A percentile compares a stretch with the other conserved stretches of the same genome.
Evolutionary conservation across 352 stramenopile species (phyloP).

Genomic region (Globisporangium iwayamae): DNA sequence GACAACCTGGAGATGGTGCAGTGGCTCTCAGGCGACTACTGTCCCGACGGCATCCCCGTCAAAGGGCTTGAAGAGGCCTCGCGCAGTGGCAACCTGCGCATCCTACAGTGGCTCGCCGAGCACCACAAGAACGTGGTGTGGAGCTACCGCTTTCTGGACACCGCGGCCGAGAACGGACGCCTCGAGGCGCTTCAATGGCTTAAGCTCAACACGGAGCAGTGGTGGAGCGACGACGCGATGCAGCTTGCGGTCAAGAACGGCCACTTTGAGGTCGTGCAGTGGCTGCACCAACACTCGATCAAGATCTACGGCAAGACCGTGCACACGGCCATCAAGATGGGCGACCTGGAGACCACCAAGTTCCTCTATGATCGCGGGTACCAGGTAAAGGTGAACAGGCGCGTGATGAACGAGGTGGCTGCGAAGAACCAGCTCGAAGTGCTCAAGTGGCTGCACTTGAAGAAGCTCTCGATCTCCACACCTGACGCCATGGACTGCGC

Average conservation of each 20-base stretch:
- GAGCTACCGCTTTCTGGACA: conserved; percentile 13
- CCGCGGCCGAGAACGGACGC: conserved; percentile 2
- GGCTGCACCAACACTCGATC: conserved; percentile 17
- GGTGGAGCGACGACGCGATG: conserved; percentile 17
- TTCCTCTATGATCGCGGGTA: conserved; percentile 14
- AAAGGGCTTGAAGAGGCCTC: conserved; percentile 9
- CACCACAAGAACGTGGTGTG: conserved; percentile 13
- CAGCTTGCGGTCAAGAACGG: conserved; percentile 13
- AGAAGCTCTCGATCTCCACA: conserved; percentile 12
- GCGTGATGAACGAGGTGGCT: conserved; percentile 17
- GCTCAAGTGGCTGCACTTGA: conserved; percentile 12
- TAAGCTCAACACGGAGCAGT: conserved; percentile 10
- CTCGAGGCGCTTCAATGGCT: conserved; percentile 13
- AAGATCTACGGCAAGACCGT: conserved; percentile 16
- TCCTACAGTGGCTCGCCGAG: conserved; percentile 8
- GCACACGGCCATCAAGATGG: conserved; percentile 13
- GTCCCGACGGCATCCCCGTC: conserved; percentile 2
- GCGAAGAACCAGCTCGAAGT: conserved; percentile 11
- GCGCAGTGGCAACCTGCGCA: conserved; percentile 6
- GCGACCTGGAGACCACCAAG: conserved; percentile 11
- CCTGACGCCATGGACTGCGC: conserved; percentile 15
- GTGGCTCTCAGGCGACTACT: conserved; percentile 13
- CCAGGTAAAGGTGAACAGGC: conserved; percentile 14
- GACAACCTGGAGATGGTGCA: conserved; percentile 10
- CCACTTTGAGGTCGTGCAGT: conserved; percentile 14